Percentiles rank a stretch among this genome's conserved stretches.
phyloP scores from a whole-genome alignment of 2,329 filamentous ascomycete genomes.

The Orbilia blumenaviensis region DNA sequence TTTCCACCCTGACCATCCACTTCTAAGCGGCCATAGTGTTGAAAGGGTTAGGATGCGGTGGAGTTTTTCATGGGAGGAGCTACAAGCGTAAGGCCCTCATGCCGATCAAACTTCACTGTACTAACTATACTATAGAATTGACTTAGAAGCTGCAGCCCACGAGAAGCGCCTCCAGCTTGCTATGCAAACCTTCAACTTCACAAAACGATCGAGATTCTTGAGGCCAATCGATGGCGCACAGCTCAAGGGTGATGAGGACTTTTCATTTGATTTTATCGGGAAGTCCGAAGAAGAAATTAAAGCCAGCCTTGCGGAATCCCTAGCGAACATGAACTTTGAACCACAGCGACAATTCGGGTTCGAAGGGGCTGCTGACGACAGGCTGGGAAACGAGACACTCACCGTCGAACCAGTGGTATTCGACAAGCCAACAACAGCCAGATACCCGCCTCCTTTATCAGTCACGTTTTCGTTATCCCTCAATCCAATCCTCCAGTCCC shows the following conservation, averaged over 20 bases:
- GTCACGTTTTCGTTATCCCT: constrained; percentile 74
- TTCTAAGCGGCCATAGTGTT: constrained; percentile 59
- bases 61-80: constrained; percentile 58
- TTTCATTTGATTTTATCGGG: constrained; percentile 55
- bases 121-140: constrained; percentile 27
- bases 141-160: constrained; percentile 33
- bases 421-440: constrained; percentile 19
- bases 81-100: constrained; percentile 56
- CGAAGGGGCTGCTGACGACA: constrained; percentile 25
- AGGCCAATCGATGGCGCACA: background rate
- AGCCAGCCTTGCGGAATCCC: constrained; percentile 48
- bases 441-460: constrained; percentile 57
- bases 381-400: constrained; percentile 34
- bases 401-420: constrained; percentile 15
- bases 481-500: constrained; percentile 72
- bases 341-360: constrained; percentile 42
- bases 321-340: constrained; percentile 53
- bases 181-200: constrained; percentile 42
- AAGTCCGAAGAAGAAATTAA: constrained; percentile 55
- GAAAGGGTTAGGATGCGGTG: constrained; percentile 55
- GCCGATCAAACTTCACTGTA: constrained; percentile 60
- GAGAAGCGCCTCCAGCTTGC: constrained; percentile 46
- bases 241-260: background rate
- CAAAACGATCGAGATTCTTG: constrained; percentile 9
- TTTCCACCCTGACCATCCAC: constrained; percentile 76